Base-by-base conservation (phyloP, 495 filamentous ascomycete genomes). In the Penicillium angulare region DNA sequence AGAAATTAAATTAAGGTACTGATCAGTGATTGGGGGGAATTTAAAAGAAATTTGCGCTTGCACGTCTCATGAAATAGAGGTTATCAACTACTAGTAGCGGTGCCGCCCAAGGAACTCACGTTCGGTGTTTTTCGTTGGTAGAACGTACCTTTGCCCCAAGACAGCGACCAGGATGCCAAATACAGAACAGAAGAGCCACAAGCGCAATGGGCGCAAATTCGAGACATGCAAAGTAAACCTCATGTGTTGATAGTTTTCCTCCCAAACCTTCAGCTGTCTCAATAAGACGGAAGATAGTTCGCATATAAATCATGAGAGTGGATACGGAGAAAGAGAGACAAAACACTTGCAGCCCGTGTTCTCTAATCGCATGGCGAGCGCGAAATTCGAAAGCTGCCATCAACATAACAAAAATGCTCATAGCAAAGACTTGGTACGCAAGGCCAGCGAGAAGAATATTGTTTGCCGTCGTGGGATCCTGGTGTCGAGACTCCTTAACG, bases 191-290 rank as follows among this genome's bases (percentile, higher is more conserved):
- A 41, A 61, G 63, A 1, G 74, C 66, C 2, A 76, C 75, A 51
- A 79, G 31, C 18, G 75, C 73, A 26, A 81, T 67, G 10, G 79
- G 79, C 42, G 68, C 66, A 57, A 80, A 81, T 60, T 81, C 78
- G 49, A 81, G 58, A 31, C 63, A 68, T 16, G 74, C 79, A 63
- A 81, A 81, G 47, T 65, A 79, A 2, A 69, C 67, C 58, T 81
- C 79, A 54, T 75, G 66, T 0, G 67, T 67, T 27, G 61, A 66
- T 43, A 80, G 53, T 23, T 68, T 61, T n/a, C 71, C 66, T 33
- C 59, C 58, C 0, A 83, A 55, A 0, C 80, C 78, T 57, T 81
- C 57, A 0, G 75, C 69, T 2, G 78, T 81, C 65, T 83, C 79
- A 6, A 77, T 78, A 34, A 84, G 61, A 52, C 80, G 66, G 48